Percentiles rank a stretch among this genome's conserved stretches.
Conservation (phyloP, 345 rosid species). For the Bruguiera parviflora region DNA sequence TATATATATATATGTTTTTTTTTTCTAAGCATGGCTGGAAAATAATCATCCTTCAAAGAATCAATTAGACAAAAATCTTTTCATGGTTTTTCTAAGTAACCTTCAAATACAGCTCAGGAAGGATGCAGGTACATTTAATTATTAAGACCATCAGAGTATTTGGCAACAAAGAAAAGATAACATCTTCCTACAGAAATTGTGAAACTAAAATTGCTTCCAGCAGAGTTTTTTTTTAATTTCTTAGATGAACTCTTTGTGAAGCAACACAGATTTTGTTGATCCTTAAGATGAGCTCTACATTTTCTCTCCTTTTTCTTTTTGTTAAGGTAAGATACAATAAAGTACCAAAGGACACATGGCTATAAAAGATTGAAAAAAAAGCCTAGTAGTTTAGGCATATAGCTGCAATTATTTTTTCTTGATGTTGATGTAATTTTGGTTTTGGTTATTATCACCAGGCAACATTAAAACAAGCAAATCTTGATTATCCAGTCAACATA, state of each 20-base stretch:
- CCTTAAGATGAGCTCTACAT: not conserved
- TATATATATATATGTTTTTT: no score
- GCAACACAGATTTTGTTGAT: no score
- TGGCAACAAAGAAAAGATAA: not conserved
- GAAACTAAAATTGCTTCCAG: not conserved
- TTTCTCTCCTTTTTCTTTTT: not conserved
- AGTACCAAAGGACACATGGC: not conserved
- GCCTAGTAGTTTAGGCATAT: not conserved
- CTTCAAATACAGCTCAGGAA: no score
- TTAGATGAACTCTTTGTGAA: not conserved
- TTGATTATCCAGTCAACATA: not conserved
- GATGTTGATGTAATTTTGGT: no score
- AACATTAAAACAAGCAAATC: not conserved
- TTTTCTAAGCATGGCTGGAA: not conserved
- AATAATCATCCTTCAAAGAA: not conserved
- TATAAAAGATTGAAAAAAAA: not conserved
- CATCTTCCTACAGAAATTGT: not conserved
- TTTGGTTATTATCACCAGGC: not conserved
- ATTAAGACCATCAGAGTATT: not conserved
- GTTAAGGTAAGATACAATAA: not conserved
- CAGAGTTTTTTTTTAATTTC: not conserved
- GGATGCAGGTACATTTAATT: no score
- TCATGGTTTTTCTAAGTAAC: not conserved
- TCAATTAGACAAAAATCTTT: not conserved
- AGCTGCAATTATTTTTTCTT: no score